Percentiles rank a stretch among this genome's conserved stretches.
These are phyloP conservation scores for Fomitopsis betulina DNA, from an alignment of 1,284 basidiomycete genomes.

Conservation along the genomic window DNA sequence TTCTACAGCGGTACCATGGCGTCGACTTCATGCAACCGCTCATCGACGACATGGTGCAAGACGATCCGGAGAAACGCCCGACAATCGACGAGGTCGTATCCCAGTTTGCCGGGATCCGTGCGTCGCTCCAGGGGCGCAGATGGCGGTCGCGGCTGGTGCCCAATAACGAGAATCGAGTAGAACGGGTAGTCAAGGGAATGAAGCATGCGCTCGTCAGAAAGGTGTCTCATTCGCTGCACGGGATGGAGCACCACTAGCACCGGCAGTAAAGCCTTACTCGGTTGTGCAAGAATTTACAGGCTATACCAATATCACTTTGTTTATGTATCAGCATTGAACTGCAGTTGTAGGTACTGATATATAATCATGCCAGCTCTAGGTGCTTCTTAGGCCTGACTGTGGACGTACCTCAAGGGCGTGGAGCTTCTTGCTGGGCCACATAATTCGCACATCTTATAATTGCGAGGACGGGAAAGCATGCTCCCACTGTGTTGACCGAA, in stretches of 20 bases:
- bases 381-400: background rate
- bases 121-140: background rate
- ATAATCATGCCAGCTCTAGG: no score
- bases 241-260: background rate
- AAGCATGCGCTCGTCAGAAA: background rate
- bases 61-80: conserved; percentile 13
- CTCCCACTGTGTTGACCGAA: no score
- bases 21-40: conserved; percentile 14
- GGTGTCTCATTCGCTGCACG: background rate
- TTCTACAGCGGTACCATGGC: background rate
- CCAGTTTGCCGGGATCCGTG: conserved; percentile 8
- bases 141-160: conserved; percentile 5
- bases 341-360: no score
- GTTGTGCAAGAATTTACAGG: background rate
- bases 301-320: no score
- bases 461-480: no score
- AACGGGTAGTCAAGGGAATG: background rate
- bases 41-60: conserved; percentile 13
- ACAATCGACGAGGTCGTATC: conserved; percentile 11
- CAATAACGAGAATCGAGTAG: background rate
- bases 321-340: no score
- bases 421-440: background rate
- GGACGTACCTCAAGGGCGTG: background rate
- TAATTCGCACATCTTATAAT: background rate
- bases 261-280: background rate